Base-by-base conservation (phyloP, 228 moss, liverwort and hornwort genomes). In the Sphagnum fallax region DNA sequence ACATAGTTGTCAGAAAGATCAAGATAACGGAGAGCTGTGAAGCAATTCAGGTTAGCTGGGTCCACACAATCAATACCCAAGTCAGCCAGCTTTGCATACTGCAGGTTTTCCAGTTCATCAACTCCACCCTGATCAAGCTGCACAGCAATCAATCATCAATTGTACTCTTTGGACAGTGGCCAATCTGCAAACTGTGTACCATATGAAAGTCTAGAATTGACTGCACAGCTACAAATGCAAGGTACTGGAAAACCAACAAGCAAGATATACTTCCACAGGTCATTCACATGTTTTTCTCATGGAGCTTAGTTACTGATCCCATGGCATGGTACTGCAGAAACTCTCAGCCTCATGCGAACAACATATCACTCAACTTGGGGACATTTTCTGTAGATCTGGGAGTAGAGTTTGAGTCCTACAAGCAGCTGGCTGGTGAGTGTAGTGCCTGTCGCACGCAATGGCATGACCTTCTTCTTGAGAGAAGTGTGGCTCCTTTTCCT, bases 1-100 rank as follows among this genome's bases (percentile, higher is more conserved):
- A 82, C 75, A 10, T 75, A 72, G 52, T 77, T 82, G 71, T 76
- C 75, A n/a, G 77, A 70, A 70, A 77, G 79, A 55, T 82, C 82
- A 4, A 85, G 78, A 59, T 76, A 81, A 16, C 71, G 72, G 60
- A 85, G 76, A 65, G 69, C 72, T 8, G 72, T 81, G 49, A 79
- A 85, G 51, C 53, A 65, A 65, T 63, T 32, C 72, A 79, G 61
- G 16, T 79, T 76, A 47, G 69, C 63, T 6, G 67, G 62, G 62
- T 69, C 76, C 65, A 79, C 81, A 72, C 62, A 61, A 72, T 61
- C 49, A 62, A 85, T 75, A 10, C 74, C 53, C 71, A 67, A 55
- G 60, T 69, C 76, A 67, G 75, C 52, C 62, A 79, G 69, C 69
- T 71, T 72, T 12, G 81, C 61, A 0, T 81, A 85, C 10, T 74